Percentiles rank a stretch among this genome's conserved stretches.
These are phyloP conservation scores for Quercus phellos DNA, from an alignment of 331 rosid genomes.

Conservation along the genomic window DNA sequence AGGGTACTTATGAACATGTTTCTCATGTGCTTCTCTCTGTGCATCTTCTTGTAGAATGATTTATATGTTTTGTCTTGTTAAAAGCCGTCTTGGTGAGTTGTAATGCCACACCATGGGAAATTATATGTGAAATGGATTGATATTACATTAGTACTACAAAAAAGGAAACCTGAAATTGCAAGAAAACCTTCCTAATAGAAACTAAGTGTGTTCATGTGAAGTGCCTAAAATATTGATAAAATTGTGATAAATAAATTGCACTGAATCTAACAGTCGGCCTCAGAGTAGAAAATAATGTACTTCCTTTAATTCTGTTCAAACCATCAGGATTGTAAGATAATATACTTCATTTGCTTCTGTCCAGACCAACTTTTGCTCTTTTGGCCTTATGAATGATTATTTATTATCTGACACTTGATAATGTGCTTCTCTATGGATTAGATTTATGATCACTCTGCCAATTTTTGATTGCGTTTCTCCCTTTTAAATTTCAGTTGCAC, in stretches of 20 bases:
- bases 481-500: conserved; percentile 69
- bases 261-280: not conserved
- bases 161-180: not conserved
- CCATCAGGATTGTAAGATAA: not conserved
- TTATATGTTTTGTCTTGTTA: not conserved
- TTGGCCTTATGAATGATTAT: not conserved
- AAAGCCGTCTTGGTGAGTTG: not conserved
- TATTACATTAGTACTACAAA: not conserved
- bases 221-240: not conserved
- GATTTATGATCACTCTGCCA: conserved; percentile 6
- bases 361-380: not conserved
- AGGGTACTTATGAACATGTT: not conserved
- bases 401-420: conserved; percentile 11
- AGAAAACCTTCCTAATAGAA: not conserved
- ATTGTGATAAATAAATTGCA: not conserved
- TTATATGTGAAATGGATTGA: not conserved
- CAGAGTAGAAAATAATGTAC: not conserved
- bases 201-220: not conserved
- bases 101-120: not conserved
- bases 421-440: conserved; percentile 5
- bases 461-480: conserved; percentile 22
- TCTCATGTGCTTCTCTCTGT: not conserved
- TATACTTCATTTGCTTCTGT: not conserved
- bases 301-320: not conserved
- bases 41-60: not conserved